Base-by-base conservation (phyloP, 495 filamentous ascomycete genomes). In the Xylaria longipes region DNA sequence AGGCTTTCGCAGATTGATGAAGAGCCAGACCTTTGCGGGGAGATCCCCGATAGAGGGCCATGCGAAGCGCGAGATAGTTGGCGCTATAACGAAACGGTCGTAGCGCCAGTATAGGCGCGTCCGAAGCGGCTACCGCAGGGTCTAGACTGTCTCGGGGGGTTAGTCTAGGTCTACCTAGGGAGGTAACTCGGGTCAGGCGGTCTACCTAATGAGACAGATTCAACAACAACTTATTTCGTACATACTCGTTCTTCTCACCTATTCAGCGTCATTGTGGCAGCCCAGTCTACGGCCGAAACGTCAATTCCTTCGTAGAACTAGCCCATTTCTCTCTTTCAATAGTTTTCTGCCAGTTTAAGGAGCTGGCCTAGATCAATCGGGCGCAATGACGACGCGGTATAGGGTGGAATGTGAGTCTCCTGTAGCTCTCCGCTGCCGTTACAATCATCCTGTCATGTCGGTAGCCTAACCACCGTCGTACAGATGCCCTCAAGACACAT, bases 401-500 rank as follows among this genome's bases (percentile, higher is more conserved):
- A 88, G 94, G 61, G 94, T 97, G 73, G 94, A 97, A 86, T 97
- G 92, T 94, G 80, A 76, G 82, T 77, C 35, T 43, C 39, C 77
- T 45, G n/a, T 46, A 56, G 67, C 70, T 48, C 41, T 61, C 45
- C 45, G 64, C 63, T 64, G 65, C 20, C 17, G 12, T 22, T 69
- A 33, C 43, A 33, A 68, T 58, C 37, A 68, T 58, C 37, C 20
- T 14, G 27, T 45, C 43, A 27, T 33, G 43, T 45, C 63, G 64
- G 20, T 56, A 69, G 37, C 73, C 81, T 79, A 70, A 70, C 45
- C 45, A 54, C 33, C 7, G 45, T 27, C 31, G 45, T 73, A 29
- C 74, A 96, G 94, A 97, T 87, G 93, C 94, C 50, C 89, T 96
- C 80, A 97, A 94, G 86, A 91, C 92, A 62, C 94, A 97, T 84